Evolutionary conservation across 192 early-diverging fungal genomes (phyloP).

Genomic region (Backusella mclennaniae): DNA sequence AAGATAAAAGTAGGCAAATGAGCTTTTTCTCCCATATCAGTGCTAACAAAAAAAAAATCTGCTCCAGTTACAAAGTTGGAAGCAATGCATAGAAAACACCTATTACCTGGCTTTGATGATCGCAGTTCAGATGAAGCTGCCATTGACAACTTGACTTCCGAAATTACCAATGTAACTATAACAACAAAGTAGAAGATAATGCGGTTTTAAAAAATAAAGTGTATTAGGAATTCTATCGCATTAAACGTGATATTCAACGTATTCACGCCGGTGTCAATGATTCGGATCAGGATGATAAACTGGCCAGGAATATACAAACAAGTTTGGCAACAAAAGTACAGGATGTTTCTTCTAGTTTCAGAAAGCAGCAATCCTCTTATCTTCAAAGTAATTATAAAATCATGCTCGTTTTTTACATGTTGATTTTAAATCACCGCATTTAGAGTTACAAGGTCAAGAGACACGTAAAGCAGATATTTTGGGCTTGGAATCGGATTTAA

Average conservation of each 20-base stretch:
- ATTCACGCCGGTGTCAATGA: conserved; percentile 52
- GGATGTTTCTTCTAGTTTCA: conserved; percentile 75
- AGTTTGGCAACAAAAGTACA: conserved; percentile 89
- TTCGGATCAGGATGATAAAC: conserved; percentile 62
- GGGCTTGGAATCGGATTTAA: conserved; percentile 26
- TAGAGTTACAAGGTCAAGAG: conserved; percentile 42
- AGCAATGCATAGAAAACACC: conserved; percentile 80
- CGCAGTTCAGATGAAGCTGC: conserved; percentile 70
- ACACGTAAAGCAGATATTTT: conserved; percentile 36
- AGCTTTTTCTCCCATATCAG: too few species aligned
- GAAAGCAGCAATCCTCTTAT: conserved; percentile 87
- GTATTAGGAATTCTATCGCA: conserved; percentile 73
- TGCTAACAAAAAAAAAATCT: not conserved
- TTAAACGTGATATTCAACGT: conserved; percentile 77
- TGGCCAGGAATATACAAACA: conserved; percentile 86
- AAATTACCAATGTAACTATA: conserved; percentile 73
- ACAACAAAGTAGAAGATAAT: not conserved
- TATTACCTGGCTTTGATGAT: conserved; percentile 95
- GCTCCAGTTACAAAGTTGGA: conserved; percentile 68
- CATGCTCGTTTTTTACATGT: not conserved
- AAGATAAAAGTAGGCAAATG: conserved; percentile 51
- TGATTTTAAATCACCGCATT: not conserved
- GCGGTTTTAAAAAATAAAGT: not conserved
- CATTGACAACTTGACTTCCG: conserved; percentile 79
- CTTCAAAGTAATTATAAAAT: conserved; percentile 66